Evolutionary conservation across 176 grass and related monocot genomes (phyloP), one percentile per base, ranked within the genome.

Genomic region (Paspalum vaginatum): DNA sequence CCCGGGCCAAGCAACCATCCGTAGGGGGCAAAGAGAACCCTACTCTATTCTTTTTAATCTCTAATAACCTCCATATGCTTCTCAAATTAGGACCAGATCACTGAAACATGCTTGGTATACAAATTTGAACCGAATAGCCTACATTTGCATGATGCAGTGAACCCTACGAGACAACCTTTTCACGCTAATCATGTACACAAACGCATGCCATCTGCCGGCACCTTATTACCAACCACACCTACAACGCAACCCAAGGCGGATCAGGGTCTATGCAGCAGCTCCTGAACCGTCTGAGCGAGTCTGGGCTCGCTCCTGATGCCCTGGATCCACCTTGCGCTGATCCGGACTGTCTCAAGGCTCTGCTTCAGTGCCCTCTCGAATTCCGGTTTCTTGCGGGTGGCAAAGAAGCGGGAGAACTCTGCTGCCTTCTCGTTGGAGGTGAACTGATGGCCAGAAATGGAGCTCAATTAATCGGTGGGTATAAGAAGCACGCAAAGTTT

Each of bases 331-430:
- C 70, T 93, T 2, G 89, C 87, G 0, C 41, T 88, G 60, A 90
- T 94, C 63, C 68, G 62, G n/a, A 97, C 73, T 2, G 8, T 61
- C 83, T 97, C 94, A 1, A 97, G 82, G 72, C 79, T 86, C 83
- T 97, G 91, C 72, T 90, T 88, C 69, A 97, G 79, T 40, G 80
- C 71, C 76, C 91, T 94, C 54, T 91, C 72, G 12, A 90, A 97
- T 16, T 69, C 67, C 0, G 87, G 83, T 26, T 88, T 90, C 42
- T 59, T 82, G 39, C 83, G 89, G n/a, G 75, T 85, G 4, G 77
- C 85, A 17, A 97, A 94, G 60, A 94, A 94, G 11, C 81, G 15
- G 45, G 90, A 85, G 22, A 94, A 86, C 74, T 97, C 94, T 37
- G 20, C 64, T 17, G 81, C 79, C 86, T 90, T 94, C 61, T 92